These are phyloP conservation scores for Desmodesmus armatus DNA, from an alignment of 139 green algal genomes.

Conservation along the genomic window DNA sequence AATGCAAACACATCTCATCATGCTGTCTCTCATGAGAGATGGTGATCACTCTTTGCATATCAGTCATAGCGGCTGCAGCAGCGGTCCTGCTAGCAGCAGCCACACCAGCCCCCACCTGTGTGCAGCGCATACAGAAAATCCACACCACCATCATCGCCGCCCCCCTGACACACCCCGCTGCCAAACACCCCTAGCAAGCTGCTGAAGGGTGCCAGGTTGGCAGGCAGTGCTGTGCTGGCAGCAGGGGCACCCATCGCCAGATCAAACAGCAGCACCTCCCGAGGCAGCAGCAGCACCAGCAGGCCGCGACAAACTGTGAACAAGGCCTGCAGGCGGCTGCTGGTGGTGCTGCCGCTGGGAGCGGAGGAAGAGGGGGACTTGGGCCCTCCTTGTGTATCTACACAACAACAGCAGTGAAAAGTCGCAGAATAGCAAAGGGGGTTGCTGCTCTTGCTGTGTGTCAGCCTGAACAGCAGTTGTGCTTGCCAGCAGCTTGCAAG, in stretches of 20 bases:
- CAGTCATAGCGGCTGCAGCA: neutral
- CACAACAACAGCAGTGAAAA: neutral
- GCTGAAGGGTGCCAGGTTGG: constrained; percentile 51
- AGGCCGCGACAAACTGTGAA: constrained; percentile 70
- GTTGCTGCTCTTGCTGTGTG: neutral
- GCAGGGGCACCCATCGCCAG: constrained; percentile 79
- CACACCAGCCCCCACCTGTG: neutral
- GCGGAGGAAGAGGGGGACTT: constrained; percentile 2
- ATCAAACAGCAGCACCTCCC: constrained; percentile 86
- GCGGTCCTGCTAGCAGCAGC: neutral
- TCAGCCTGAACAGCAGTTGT: no score
- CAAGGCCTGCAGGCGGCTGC: constrained; percentile 56
- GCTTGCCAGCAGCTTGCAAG: no score
- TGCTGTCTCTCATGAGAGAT: no score
- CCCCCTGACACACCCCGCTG: constrained; percentile 48
- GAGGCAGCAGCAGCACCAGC: constrained; percentile 78
- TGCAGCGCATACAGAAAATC: constrained; percentile 46
- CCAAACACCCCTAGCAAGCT: constrained; percentile 75
- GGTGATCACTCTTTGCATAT: no score
- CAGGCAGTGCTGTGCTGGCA: constrained; percentile 56
- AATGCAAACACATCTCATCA: no score
- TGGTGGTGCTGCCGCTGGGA: neutral
- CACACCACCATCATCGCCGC: constrained; percentile 55
- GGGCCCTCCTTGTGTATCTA: no score
- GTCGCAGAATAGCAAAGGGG: no score